Conservation (phyloP, 1,284 basidiomycete genomes). For the Phylloboletellus chloephorus region DNA sequence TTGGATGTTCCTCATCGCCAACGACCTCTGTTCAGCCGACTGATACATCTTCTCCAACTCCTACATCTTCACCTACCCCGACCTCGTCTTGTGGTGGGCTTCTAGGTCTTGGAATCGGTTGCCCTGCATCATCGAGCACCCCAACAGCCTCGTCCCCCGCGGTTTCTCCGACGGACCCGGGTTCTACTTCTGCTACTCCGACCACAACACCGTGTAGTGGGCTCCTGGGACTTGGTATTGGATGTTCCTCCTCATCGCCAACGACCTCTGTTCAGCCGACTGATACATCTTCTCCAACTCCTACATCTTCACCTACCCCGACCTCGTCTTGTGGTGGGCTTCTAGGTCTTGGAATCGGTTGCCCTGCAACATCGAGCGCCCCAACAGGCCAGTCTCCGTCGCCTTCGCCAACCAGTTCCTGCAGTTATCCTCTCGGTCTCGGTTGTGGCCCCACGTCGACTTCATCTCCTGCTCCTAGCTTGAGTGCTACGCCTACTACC, state of each 20-base stretch:
- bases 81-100: not conserved
- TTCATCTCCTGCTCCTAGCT: not conserved
- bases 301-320: not conserved
- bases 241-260: slow-evolving; percentile 4
- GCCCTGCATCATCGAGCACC: not conserved
- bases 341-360: too few species aligned
- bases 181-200: slow-evolving; percentile 3
- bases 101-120: too few species aligned
- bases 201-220: not conserved
- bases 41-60: not conserved
- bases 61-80: not conserved
- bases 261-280: not conserved
- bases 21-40: not conserved
- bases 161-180: too few species aligned
- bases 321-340: not conserved
- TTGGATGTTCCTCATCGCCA: too few species aligned
- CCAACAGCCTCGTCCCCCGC: too few species aligned
- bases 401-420: not conserved
- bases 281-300: not conserved
- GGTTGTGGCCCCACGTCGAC: slow-evolving; percentile 1
- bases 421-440: slow-evolving; percentile 2
- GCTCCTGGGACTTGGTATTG: slow-evolving; percentile 5
- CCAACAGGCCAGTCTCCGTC: slow-evolving; percentile 1
- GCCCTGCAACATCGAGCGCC: not conserved
- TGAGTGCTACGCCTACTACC: slow-evolving; percentile 4